Evolutionary conservation across 495 filamentous ascomycete genomes (phyloP).

Genomic region (Thermothielavioides terrestris): DNA sequence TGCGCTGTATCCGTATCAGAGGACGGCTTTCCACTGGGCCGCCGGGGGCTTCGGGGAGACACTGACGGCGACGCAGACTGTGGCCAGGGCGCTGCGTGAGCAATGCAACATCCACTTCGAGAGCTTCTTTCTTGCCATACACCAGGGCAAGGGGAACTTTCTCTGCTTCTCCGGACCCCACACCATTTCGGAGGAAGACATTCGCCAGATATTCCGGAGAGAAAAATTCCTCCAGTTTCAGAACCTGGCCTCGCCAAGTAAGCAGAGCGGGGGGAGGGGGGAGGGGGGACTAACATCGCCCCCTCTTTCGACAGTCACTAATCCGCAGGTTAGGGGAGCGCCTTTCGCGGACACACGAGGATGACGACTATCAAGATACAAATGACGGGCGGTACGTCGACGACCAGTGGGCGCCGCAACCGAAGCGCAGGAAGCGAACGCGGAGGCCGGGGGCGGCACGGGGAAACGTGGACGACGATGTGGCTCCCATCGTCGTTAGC

Average conservation of each 20-base stretch:
- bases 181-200: constrained; percentile 16
- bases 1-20: too few relatives aligned
- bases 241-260: constrained; percentile 11
- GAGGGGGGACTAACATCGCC: too few relatives aligned
- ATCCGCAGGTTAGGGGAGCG: background rate
- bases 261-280: too few relatives aligned
- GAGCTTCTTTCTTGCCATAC: constrained; percentile 31
- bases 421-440: constrained; percentile 29
- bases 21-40: too few relatives aligned
- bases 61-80: constrained; percentile 24
- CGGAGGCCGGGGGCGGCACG: constrained; percentile 19
- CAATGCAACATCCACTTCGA: constrained; percentile 29
- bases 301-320: background rate
- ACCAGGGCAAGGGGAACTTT: constrained; percentile 25
- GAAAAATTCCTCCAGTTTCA: constrained; percentile 20
- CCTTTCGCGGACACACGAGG: background rate
- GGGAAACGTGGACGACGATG: constrained; percentile 23
- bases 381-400: background rate
- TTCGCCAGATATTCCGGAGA: constrained; percentile 27
- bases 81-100: constrained; percentile 31
- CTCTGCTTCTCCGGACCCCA: constrained; percentile 27
- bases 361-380: background rate
- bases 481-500: constrained; percentile 11
- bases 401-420: background rate
- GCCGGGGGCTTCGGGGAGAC: background rate